phyloP scores from a whole-genome alignment of 805 yeast species.

The Ogataea sp. region DNA sequence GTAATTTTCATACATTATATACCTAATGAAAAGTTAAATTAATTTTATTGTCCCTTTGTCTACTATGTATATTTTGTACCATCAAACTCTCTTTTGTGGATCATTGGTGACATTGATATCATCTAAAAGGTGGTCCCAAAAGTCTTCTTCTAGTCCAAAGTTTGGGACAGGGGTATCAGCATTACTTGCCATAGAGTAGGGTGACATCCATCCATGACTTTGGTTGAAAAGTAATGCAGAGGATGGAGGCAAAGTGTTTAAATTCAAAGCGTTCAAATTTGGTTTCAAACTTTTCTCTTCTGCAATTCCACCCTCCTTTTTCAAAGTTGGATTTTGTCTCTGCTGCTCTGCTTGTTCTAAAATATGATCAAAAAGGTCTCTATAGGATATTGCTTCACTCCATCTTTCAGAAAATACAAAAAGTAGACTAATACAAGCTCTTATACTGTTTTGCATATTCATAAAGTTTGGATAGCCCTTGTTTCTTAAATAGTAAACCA shows the following conservation, averaged over 20 bases:
- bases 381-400: conserved; percentile 18
- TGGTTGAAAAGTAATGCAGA: no score
- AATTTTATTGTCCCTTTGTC: no score
- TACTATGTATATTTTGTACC: no score
- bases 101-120: no score
- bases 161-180: background rate
- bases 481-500: conserved; percentile 18
- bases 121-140: conserved; percentile 11
- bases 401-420: conserved; percentile 21
- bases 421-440: conserved; percentile 19
- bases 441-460: conserved; percentile 17
- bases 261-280: background rate
- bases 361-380: conserved; percentile 18
- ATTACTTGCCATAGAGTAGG: background rate
- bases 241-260: background rate
- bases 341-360: conserved; percentile 12
- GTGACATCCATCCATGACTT: background rate
- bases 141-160: conserved; percentile 11
- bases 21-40: no score
- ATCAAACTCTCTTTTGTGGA: no score
- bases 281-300: background rate
- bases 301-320: background rate
- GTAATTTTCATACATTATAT: no score
- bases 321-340: background rate
- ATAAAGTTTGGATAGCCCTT: conserved; percentile 12